Evolutionary conservation across 2,329 filamentous ascomycete species (phyloP), one percentile per base, ranked within the genome.

Genomic region (Penicillium sp.): DNA sequence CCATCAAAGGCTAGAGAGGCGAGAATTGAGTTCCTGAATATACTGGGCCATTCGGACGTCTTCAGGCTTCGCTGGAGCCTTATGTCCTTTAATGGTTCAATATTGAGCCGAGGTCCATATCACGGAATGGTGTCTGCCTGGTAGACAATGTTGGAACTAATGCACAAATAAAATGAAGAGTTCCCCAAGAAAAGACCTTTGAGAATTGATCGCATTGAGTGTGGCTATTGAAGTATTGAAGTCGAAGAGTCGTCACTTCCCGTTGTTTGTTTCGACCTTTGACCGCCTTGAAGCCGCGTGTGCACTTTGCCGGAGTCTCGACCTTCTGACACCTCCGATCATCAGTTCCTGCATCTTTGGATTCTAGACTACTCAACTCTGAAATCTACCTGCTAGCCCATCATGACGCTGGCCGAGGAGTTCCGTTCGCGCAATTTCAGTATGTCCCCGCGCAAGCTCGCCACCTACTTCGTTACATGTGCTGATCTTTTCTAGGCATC

Each of bases 391-490:
- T 41, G 31, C 38, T 53, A 52, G 44, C 53, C 57, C 68, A 74
- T 48, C 50, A 86, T 85, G 84, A 82, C 83, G 61, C 69, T 87
- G 60, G 76, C 79, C 50, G 84, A 87, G 58, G 84, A 87, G 72
- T 81, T 87, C 69, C 82, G 76, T 68, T 83, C 83, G 68, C 77
- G 84, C 70, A 87, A 87, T 75, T 87, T 87, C 78, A 86, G 84
- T 86, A 75, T 74, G 83, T 71, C 45, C 53, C 44, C 46, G 55
- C 55, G 43, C 54, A 46, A 32, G n/a, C 52, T 39, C 38, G 41
- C 40, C 10, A 40, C n/a, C n/a, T 36, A 47, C 22, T 43, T 40
- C 45, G 58, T 67, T 71, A 65, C 71, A 55, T 21, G 45, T 39
- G 27, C 51, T 52, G 27, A 14, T 43, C 50, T 58, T 43, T n/a